phyloP scores from a whole-genome alignment of 2,329 filamentous ascomycete species.

The Microdochium paspali region DNA sequence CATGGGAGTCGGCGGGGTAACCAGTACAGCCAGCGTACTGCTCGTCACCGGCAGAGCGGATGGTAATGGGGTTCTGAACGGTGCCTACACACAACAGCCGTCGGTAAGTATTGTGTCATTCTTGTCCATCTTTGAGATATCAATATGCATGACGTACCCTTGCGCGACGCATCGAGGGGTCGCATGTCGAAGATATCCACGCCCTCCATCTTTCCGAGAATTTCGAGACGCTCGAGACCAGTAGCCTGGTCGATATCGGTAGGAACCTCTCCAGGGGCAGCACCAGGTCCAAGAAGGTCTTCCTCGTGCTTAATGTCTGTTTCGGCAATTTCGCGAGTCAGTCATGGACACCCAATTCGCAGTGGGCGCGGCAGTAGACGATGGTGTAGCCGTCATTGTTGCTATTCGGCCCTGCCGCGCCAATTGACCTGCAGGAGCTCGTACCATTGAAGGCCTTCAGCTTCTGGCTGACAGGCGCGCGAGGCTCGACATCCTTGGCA shows the following conservation, averaged over 20 bases:
- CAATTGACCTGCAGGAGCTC: slow-evolving; percentile 10
- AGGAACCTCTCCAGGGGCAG: slow-evolving; percentile 70
- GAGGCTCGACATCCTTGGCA: slow-evolving; percentile 35
- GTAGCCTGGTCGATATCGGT: slow-evolving; percentile 94
- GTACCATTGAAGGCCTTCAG: slow-evolving; percentile 35
- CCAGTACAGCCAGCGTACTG: slow-evolving; percentile 97
- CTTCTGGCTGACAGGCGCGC: slow-evolving; percentile 31
- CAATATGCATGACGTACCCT: slow-evolving; percentile 42
- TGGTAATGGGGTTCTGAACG: slow-evolving; percentile 77
- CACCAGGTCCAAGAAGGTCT: slow-evolving; percentile 84
- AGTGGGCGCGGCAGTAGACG: neutral
- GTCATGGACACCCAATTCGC: neutral
- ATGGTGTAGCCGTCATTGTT: too few relatives aligned
- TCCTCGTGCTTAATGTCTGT: slow-evolving; percentile 72
- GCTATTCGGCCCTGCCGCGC: neutral
- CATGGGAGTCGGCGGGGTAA: slow-evolving; percentile 83
- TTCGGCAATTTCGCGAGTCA: slow-evolving; percentile 6
- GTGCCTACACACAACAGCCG: slow-evolving; percentile 51
- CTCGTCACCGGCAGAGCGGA: slow-evolving; percentile 89
- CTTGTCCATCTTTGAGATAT: neutral
- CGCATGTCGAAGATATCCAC: slow-evolving; percentile 98
- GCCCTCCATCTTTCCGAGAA: slow-evolving; percentile 98
- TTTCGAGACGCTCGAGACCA: slow-evolving; percentile 96
- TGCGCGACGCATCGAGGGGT: slow-evolving; percentile 83
- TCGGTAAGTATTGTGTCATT: slow-evolving; percentile 4